These are phyloP conservation scores for Rhododendron kiyosumense DNA, from an alignment of 148 eudicot genomes.

Conservation along the genomic window DNA sequence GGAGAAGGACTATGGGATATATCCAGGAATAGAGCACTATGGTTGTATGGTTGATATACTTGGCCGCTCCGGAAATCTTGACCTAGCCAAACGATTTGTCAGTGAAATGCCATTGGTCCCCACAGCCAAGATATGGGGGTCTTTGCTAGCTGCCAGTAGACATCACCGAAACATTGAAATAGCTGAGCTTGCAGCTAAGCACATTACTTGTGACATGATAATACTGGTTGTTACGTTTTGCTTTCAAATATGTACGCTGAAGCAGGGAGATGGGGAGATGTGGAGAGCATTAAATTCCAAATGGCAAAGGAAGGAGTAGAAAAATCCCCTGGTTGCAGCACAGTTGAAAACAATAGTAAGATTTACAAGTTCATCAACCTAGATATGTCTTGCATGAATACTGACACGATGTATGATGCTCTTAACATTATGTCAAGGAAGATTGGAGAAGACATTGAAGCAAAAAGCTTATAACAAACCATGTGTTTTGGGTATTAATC, in stretches of 20 bases:
- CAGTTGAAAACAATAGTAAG: constrained; percentile 33
- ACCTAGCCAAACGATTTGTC: constrained; percentile 39
- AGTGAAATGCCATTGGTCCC: constrained; percentile 60
- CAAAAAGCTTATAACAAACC: too few species aligned
- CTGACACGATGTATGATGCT: constrained; percentile 38
- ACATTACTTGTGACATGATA: constrained; percentile 41
- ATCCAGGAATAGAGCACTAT: constrained; percentile 75
- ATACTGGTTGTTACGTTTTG: constrained; percentile 52
- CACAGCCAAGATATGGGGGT: constrained; percentile 75
- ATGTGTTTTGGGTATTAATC: too few species aligned
- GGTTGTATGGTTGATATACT: constrained; percentile 76
- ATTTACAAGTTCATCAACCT: constrained; percentile 33
- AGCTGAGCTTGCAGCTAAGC: constrained; percentile 57
- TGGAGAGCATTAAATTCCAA: constrained; percentile 30
- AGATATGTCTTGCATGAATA: constrained; percentile 41
- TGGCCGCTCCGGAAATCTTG: constrained; percentile 54
- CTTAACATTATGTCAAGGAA: constrained; percentile 35
- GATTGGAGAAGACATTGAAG: constrained; percentile 26
- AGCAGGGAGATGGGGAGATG: constrained; percentile 58
- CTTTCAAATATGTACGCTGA: constrained; percentile 62
- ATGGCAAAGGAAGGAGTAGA: constrained; percentile 40
- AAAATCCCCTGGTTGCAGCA: constrained; percentile 41
- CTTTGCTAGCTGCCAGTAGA: constrained; percentile 60
- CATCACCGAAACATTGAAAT: constrained; percentile 39
- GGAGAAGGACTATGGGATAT: constrained; percentile 50